Conservation (phyloP, 192 early-diverging fungal genomes). For the Funneliformis geosporum region DNA sequence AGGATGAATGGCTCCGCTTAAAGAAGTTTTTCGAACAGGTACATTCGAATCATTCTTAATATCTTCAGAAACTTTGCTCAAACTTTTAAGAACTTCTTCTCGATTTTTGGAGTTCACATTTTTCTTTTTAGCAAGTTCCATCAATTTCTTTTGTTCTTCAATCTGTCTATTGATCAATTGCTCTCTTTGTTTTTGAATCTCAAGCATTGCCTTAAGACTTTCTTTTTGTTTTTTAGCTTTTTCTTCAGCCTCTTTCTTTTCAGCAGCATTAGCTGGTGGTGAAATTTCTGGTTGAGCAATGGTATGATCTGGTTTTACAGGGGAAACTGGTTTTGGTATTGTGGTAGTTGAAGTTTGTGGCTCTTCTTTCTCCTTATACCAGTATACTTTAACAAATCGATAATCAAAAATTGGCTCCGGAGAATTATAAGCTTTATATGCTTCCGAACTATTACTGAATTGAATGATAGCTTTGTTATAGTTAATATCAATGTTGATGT, state of each 20-base stretch:
- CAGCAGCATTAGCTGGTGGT: conserved; percentile 46
- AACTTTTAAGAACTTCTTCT: conserved; percentile 49
- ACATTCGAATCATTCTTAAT: conserved; percentile 42
- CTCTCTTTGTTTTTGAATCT: conserved; percentile 61
- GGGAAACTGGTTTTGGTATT: conserved; percentile 34
- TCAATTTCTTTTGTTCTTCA: conserved; percentile 62
- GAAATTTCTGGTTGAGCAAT: conserved; percentile 43
- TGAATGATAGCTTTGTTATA: conserved; percentile 63
- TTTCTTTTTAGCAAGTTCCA: conserved; percentile 55
- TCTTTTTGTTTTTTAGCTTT: conserved; percentile 54
- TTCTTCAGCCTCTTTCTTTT: conserved; percentile 48
- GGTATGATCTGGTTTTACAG: conserved; percentile 32
- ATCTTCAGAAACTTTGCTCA: conserved; percentile 52
- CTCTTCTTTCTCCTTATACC: conserved; percentile 52
- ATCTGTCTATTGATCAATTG: conserved; percentile 59
- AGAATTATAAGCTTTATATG: conserved; percentile 66
- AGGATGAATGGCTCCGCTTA: conserved; percentile 40
- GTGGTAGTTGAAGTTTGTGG: conserved; percentile 28
- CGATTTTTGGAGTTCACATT: conserved; percentile 48
- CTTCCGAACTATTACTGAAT: conserved; percentile 62
- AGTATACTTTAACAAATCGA: conserved; percentile 86
- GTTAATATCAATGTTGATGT: conserved; percentile 66
- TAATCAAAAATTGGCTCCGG: conserved; percentile 84
- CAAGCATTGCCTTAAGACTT: conserved; percentile 49
- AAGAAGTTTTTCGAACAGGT: conserved; percentile 35